Evolutionary conservation across 2,329 filamentous ascomycete genomes (phyloP), one percentile per base, ranked within the genome.

Genomic region (Xylaria sp.): DNA sequence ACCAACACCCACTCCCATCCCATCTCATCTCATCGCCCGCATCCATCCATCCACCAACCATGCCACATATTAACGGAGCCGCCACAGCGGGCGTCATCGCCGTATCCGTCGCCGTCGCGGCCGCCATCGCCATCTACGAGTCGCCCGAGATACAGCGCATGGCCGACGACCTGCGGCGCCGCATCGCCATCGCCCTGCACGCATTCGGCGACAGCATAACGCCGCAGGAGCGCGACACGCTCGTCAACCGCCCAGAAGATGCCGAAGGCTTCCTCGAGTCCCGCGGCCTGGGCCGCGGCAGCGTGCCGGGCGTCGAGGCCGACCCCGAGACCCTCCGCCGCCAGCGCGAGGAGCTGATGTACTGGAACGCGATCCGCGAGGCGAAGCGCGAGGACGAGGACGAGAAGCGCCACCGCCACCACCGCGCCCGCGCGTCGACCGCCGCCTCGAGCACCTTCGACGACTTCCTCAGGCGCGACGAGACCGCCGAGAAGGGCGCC

Each of bases 181-280:
- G 84, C 63, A 85, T 89, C 70, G 85, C 85, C 66, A 71, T 87
- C 40, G 85, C 85, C 49, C 75, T 89, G 13, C 83, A 87, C 69
- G 80, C 82, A 9, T 78, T 88, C 27, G 84, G 85, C 60, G 85
- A 89, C 58, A 81, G 79, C 66, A 81, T 87, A 73, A 77, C 80
- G 47, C 80, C 83, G 3, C 75, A 79, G 58, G 72, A 75, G 41
- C 75, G 77, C 29, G 77, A 85, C 66, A 87, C 87, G 58, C 75
- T 84, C 27, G 88, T 88, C 74, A 89, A 89, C 72, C 78, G 87
- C 11, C 87, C 87, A 53, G 87, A 89, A 72, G 87, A 89, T 73
- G 86, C 86, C 59, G 82, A 88, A 56, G 87, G 86, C 8, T 89
- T 89, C 70, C 71, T 87, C 58, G 76, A 82, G 67, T 85, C 85